These are phyloP conservation scores for Chaetomiaceae sp. DNA, from an alignment of 2,329 filamentous ascomycete genomes.

Conservation along the genomic window DNA sequence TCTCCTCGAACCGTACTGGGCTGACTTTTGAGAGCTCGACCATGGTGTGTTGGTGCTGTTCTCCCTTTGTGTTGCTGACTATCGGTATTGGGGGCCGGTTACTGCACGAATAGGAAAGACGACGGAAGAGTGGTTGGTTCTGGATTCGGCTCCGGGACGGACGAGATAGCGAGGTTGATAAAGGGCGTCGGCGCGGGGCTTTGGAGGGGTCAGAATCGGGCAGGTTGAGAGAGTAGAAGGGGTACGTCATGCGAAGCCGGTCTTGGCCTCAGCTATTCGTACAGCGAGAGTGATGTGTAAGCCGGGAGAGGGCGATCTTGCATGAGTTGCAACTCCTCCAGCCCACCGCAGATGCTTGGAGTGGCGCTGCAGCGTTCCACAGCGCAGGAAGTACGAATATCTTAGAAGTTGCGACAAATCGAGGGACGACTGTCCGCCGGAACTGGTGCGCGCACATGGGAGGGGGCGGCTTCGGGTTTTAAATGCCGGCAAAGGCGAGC, in stretches of 20 bases:
- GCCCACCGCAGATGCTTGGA: conserved; percentile 5
- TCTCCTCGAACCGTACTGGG: conserved; percentile 12
- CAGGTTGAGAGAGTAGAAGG: conserved; percentile 10
- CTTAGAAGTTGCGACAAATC: not conserved
- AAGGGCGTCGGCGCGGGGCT: conserved; percentile 18
- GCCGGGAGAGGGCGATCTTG: conserved; percentile 4
- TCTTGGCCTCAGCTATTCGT: conserved; percentile 21
- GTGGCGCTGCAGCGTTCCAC: conserved; percentile 14
- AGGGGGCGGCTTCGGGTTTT: conserved; percentile 11
- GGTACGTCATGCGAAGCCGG: conserved; percentile 26
- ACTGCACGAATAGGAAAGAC: conserved; percentile 19
- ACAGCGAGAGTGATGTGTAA: conserved; percentile 15
- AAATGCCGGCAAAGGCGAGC: conserved; percentile 3
- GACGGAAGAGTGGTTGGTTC: conserved; percentile 4
- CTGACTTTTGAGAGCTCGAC: conserved; percentile 18
- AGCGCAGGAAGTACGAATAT: not conserved
- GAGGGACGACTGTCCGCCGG: conserved; percentile 12
- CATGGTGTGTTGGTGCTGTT: conserved; percentile 15
- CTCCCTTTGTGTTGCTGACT: not conserved
- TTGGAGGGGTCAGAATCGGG: conserved; percentile 18
- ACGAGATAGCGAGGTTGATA: conserved; percentile 12
- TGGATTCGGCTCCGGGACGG: conserved; percentile 7
- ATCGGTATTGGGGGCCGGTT: not conserved
- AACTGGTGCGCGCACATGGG: conserved; percentile 13
- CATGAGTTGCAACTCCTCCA: conserved; percentile 5